These are phyloP conservation scores for Fusarium sp. DNA, from an alignment of 2,329 filamentous ascomycete genomes.

Conservation along the genomic window DNA sequence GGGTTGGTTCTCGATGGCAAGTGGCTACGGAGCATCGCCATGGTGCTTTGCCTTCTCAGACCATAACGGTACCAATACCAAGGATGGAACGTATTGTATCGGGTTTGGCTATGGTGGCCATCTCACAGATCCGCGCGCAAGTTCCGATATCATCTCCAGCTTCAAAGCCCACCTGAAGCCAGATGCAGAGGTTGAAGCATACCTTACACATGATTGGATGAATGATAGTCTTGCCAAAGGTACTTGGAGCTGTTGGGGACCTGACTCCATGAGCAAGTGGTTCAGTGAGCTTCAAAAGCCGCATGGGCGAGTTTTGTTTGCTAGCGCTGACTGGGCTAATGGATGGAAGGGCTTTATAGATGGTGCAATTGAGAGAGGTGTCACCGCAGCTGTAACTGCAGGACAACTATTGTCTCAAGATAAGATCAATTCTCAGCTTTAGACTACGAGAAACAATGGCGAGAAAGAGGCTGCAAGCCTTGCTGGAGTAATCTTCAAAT, in stretches of 20 bases:
- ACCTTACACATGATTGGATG: background rate
- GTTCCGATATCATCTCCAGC: accelerated
- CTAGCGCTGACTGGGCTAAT: background rate
- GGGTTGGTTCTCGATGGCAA: background rate
- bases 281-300: background rate
- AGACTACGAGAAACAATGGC: accelerated
- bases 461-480: accelerated
- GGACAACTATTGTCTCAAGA: accelerated
- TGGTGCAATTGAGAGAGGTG: background rate
- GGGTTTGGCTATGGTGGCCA: background rate
- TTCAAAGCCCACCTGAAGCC: background rate
- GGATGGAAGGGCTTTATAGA: background rate
- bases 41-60: background rate
- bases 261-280: background rate
- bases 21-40: background rate
- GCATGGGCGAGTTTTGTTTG: background rate
- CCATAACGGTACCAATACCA: accelerated
- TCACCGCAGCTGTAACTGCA: background rate
- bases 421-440: background rate
- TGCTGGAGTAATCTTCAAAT: background rate
- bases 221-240: background rate
- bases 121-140: accelerated
- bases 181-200: background rate
- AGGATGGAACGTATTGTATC: background rate
- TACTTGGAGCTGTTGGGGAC: background rate